phyloP scores from a whole-genome alignment of 2,329 filamentous ascomycete genomes.

The Pezicula carpinea region DNA sequence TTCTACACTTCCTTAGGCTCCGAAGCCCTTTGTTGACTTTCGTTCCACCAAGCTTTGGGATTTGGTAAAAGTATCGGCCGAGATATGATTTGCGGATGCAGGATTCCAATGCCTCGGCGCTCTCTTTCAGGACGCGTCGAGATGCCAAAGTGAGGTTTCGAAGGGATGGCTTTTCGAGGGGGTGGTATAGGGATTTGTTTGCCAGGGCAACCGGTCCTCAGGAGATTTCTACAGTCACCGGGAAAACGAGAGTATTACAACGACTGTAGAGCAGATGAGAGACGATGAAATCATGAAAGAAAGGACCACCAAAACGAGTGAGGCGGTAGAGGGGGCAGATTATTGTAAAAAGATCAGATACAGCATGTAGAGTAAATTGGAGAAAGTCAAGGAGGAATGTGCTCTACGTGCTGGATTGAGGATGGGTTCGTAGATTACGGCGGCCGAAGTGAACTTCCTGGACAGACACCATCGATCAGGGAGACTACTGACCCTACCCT shows the following conservation, averaged over 20 bases:
- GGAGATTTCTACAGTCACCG: conserved; percentile 4
- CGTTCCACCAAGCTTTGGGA: conserved; percentile 6
- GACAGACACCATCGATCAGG: too few relatives aligned
- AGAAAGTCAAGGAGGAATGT: too few relatives aligned
- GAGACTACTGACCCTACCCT: too few relatives aligned
- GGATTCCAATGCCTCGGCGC: background rate
- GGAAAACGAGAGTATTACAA: conserved; percentile 13
- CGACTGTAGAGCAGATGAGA: conserved; percentile 5
- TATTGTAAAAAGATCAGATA: too few relatives aligned
- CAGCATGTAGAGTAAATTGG: too few relatives aligned
- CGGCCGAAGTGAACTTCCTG: too few relatives aligned
- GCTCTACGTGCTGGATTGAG: too few relatives aligned
- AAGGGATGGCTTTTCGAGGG: background rate
- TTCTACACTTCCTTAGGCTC: conserved; percentile 12
- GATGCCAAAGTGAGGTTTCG: conserved; percentile 10
- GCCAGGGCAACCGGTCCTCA: conserved; percentile 22
- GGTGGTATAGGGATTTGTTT: conserved; percentile 8
- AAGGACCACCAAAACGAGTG: conserved; percentile 55
- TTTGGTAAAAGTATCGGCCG: background rate
- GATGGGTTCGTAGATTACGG: too few relatives aligned
- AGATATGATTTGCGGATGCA: too few relatives aligned
- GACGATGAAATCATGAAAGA: conserved; percentile 16
- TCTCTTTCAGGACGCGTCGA: background rate
- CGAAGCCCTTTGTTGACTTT: conserved; percentile 13
- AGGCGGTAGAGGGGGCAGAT: conserved; percentile 33